phyloP scores from a whole-genome alignment of 352 stramenopile genomes.

The Pythium dissimile region DNA sequence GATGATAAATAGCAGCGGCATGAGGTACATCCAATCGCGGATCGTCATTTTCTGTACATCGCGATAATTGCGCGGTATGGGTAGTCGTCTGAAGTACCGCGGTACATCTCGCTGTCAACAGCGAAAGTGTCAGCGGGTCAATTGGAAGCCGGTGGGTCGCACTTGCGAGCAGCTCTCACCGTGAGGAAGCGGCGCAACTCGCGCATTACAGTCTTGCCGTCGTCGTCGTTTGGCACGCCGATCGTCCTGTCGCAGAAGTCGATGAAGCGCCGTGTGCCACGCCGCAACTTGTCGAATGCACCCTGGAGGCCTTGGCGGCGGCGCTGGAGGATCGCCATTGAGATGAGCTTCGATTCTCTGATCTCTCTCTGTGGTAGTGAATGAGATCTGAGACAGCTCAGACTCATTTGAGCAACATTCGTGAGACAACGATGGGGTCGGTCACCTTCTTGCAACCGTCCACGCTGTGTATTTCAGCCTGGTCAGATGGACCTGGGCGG shows the following conservation, averaged over 20 bases:
- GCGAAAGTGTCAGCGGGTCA: no score
- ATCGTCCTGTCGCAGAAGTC: slow-evolving; percentile 25
- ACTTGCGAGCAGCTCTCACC: no score
- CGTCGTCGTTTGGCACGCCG: slow-evolving; percentile 14
- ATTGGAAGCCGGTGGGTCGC: no score
- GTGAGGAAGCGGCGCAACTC: slow-evolving; percentile 22
- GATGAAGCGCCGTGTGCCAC: slow-evolving; percentile 13
- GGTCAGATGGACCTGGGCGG: no score
- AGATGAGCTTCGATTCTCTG: not conserved
- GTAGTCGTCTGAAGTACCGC: slow-evolving; percentile 21
- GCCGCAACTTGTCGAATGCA: slow-evolving; percentile 19
- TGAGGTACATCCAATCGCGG: slow-evolving; percentile 17
- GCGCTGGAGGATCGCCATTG: slow-evolving; percentile 17
- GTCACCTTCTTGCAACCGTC: no score
- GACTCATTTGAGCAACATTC: slow-evolving; percentile 10
- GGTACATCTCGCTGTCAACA: slow-evolving; percentile 17
- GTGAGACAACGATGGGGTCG: no score
- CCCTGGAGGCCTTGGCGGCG: slow-evolving; percentile 7
- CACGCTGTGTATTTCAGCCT: no score
- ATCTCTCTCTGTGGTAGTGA: not conserved
- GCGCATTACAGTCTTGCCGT: slow-evolving; percentile 17
- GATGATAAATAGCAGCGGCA: slow-evolving; percentile 18
- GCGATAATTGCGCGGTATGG: slow-evolving; percentile 10
- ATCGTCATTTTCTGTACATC: slow-evolving; percentile 10
- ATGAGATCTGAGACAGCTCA: slow-evolving; percentile 12